Evolutionary conservation across 2,329 filamentous ascomycete genomes (phyloP).

Genomic region (Pestalotiopsis sp.): DNA sequence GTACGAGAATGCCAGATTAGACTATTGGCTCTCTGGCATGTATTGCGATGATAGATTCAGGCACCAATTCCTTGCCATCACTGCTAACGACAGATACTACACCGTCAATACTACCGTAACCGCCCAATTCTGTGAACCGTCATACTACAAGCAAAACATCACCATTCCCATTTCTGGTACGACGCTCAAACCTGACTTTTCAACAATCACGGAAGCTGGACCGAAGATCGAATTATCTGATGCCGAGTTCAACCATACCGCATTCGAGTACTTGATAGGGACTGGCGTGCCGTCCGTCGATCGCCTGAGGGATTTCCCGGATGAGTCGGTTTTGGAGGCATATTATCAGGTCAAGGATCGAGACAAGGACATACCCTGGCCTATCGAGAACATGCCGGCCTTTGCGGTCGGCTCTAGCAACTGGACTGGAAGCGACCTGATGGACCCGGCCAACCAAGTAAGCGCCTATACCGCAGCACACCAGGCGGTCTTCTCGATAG

Average conservation of each 20-base stretch:
- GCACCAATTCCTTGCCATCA: background rate
- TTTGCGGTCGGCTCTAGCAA: background rate
- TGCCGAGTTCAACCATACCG: background rate
- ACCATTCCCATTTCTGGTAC: background rate
- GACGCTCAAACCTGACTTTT: constrained; percentile 1
- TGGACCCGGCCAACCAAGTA: background rate
- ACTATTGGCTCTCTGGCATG: background rate
- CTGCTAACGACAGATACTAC: background rate
- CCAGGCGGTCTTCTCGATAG: background rate
- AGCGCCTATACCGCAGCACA: background rate
- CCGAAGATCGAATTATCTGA: background rate
- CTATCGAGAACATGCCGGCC: background rate
- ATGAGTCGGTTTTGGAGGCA: background rate
- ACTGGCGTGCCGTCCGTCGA: background rate
- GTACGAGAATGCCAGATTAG: background rate
- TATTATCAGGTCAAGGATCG: background rate
- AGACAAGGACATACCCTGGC: background rate
- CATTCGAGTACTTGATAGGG: background rate
- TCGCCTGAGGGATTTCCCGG: background rate
- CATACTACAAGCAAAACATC: background rate
- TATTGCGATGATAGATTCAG: background rate
- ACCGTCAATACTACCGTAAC: background rate
- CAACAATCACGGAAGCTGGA: background rate
- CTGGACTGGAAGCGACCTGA: background rate
- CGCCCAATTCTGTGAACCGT: background rate